Evolutionary conservation across 805 yeast species (phyloP).

Genomic region (Saturnispora ahearnii): DNA sequence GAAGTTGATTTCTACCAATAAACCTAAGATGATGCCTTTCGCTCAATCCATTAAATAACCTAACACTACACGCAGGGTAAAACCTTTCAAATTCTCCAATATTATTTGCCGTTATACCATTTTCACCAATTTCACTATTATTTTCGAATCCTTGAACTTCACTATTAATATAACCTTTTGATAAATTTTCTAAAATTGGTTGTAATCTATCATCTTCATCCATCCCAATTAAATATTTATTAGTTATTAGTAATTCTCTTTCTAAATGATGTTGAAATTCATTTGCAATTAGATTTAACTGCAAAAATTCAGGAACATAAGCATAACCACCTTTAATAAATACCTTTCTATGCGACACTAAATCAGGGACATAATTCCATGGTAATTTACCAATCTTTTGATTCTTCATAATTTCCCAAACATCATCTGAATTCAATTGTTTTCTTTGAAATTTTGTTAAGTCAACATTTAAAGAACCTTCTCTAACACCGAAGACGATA

Average conservation of each 20-base stretch:
- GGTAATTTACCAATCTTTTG: slow-evolving; percentile 78
- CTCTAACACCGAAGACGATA: slow-evolving; percentile 29
- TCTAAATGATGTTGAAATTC: slow-evolving; percentile 54
- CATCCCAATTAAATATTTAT: slow-evolving; percentile 69
- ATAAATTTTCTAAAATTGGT: slow-evolving; percentile 73
- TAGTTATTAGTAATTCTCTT: slow-evolving; percentile 51
- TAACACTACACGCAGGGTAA: slow-evolving; percentile 66
- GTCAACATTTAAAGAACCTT: slow-evolving; percentile 20
- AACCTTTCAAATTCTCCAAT: slow-evolving; percentile 51
- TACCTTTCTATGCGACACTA: slow-evolving; percentile 66
- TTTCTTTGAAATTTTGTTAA: slow-evolving; percentile 15
- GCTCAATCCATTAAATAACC: slow-evolving; percentile 53
- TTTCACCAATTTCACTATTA: slow-evolving; percentile 4
- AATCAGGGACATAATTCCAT: slow-evolving; percentile 73
- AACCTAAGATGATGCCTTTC: slow-evolving; percentile 67
- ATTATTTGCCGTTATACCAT: slow-evolving; percentile 46
- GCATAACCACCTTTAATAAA: slow-evolving; percentile 63
- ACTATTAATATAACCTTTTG: slow-evolving; percentile 57
- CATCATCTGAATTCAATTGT: slow-evolving; percentile 41
- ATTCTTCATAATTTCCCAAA: slow-evolving; percentile 40
- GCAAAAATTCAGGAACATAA: slow-evolving; percentile 77
- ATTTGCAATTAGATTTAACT: slow-evolving; percentile 54
- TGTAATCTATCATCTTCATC: slow-evolving; percentile 88
- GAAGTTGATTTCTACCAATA: slow-evolving; percentile 76
- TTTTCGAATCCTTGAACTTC: slow-evolving; percentile 28